Conservation (phyloP, 2,329 filamentous ascomycete species). For the Talaromyces sp. region DNA sequence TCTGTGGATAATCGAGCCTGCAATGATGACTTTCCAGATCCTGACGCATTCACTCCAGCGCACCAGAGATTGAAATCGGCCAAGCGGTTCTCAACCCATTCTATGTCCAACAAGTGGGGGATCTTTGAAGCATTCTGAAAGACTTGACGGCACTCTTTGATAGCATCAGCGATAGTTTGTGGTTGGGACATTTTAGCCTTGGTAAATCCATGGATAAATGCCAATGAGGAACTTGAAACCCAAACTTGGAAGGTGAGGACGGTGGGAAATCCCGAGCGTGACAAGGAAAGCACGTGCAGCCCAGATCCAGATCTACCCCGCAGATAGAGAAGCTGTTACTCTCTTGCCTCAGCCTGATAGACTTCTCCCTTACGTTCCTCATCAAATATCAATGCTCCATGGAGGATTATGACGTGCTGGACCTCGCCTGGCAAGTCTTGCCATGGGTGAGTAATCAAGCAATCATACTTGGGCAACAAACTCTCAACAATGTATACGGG, state of each 20-base stretch:
- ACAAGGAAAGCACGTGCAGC: not conserved
- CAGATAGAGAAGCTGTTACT: not conserved
- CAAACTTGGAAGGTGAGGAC: too few relatives aligned
- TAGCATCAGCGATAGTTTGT: not conserved
- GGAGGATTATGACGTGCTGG: not conserved
- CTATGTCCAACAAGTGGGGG: not conserved
- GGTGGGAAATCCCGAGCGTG: too few relatives aligned
- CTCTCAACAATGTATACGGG: not conserved
- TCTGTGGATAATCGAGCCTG: conserved; percentile 4
- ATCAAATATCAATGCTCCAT: not conserved
- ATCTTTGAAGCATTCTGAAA: not conserved
- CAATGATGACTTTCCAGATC: conserved; percentile 7
- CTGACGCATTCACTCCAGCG: conserved; percentile 4
- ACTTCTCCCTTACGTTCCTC: too few relatives aligned
- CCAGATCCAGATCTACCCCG: not conserved
- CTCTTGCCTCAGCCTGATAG: too few relatives aligned
- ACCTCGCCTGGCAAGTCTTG: not conserved
- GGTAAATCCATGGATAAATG: not conserved
- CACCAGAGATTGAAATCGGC: conserved; percentile 16
- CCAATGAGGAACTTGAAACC: too few relatives aligned
- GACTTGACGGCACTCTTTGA: not conserved
- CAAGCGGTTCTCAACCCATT: conserved; percentile 16
- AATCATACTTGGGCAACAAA: not conserved
- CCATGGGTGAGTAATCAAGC: conserved; percentile 5
- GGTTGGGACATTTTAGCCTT: not conserved